A percentile compares a stretch with the other conserved stretches of the same genome.
These are phyloP conservation scores for Casuarina glauca DNA, from an alignment of 306 rosid genomes.

Conservation along the genomic window DNA sequence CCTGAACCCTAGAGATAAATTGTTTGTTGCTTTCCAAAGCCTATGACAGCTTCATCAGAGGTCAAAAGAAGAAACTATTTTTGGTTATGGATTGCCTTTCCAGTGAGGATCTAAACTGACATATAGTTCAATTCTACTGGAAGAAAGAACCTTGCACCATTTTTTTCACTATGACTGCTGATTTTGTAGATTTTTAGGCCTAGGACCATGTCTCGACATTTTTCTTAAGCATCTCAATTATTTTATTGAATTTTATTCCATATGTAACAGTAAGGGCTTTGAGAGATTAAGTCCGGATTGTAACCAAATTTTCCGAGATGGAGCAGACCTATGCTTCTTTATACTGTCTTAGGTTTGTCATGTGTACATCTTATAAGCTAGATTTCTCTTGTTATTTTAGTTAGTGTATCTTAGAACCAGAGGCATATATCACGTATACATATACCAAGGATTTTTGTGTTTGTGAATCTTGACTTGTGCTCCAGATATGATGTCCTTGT, in stretches of 20 bases:
- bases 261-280: slow-evolving; percentile 79
- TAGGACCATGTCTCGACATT: slow-evolving; percentile 7
- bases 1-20: slow-evolving; percentile 3
- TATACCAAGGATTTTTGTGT: too few relatives aligned
- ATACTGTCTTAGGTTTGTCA: slow-evolving; percentile 64
- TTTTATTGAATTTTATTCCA: slow-evolving; percentile 24
- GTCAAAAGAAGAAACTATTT: background rate
- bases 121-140: slow-evolving; percentile 11
- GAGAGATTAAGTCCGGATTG: slow-evolving; percentile 74
- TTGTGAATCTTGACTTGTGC: slow-evolving; percentile 30
- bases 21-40: slow-evolving; percentile 13
- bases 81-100: slow-evolving; percentile 7
- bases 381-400: slow-evolving; percentile 15
- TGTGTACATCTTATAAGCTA: slow-evolving; percentile 13
- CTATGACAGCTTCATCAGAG: slow-evolving; percentile 5
- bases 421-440: background rate
- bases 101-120: slow-evolving; percentile 1
- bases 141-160: background rate
- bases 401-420: slow-evolving; percentile 14
- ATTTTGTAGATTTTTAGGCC: slow-evolving; percentile 16
- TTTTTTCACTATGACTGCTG: background rate
- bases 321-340: slow-evolving; percentile 72
- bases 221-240: slow-evolving; percentile 7
- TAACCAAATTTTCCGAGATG: slow-evolving; percentile 73
- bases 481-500: slow-evolving; percentile 81